Percentiles rank a stretch among this genome's conserved stretches.
phyloP scores from a whole-genome alignment of 257 asterid species.

The Apocynum venetum region DNA sequence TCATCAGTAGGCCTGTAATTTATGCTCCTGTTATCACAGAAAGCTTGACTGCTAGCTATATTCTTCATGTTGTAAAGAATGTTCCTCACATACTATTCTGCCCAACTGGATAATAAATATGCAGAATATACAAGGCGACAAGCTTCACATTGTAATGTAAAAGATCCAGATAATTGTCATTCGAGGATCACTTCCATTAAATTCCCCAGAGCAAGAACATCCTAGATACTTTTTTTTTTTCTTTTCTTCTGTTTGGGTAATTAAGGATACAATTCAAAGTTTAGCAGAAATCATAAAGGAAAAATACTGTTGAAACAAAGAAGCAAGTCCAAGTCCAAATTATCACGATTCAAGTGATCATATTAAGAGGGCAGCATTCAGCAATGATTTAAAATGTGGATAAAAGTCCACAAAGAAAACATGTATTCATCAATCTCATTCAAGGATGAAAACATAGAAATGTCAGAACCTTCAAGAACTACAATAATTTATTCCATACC shows the following conservation, averaged over 20 bases:
- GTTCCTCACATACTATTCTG: background rate
- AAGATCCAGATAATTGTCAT: background rate
- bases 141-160: background rate
- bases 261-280: background rate
- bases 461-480: background rate
- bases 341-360: background rate
- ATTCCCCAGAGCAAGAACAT: background rate
- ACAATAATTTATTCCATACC: conserved; percentile 26
- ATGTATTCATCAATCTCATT: background rate
- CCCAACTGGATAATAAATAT: background rate
- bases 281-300: background rate
- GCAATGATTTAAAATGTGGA: background rate
- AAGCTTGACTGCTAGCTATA: background rate
- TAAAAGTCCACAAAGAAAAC: background rate
- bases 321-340: background rate
- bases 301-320: background rate
- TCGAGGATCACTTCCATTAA: background rate
- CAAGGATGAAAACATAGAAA: background rate
- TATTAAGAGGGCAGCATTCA: background rate
- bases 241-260: no score
- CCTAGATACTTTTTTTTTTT: background rate
- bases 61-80: background rate
- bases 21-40: background rate
- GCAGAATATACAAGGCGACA: background rate
- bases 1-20: background rate